Evolutionary conservation across 441 rosid species (phyloP).

Genomic region (Bruguiera hainesii): DNA sequence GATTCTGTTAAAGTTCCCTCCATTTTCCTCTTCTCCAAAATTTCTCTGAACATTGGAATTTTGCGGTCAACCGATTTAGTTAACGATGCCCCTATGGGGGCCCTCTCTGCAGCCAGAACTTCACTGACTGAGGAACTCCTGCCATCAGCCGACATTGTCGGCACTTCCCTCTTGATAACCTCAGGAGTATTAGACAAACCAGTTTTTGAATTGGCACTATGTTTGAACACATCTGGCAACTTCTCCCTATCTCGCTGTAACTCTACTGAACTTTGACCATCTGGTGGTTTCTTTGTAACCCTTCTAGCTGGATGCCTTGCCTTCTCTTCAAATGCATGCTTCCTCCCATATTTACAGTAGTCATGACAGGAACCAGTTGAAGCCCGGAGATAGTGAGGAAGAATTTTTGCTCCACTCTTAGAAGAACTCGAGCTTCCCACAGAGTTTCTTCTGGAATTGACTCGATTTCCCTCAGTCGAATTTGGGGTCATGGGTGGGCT

Average conservation of each 20-base stretch:
- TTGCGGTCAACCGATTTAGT: constrained; percentile 22
- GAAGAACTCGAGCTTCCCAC: constrained; percentile 34
- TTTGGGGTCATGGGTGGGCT: constrained; percentile 35
- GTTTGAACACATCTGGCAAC: constrained; percentile 22
- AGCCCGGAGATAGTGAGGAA: constrained; percentile 68
- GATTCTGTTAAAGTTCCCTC: constrained; percentile 18
- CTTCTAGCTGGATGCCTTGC: constrained; percentile 40
- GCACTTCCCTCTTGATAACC: constrained; percentile 26
- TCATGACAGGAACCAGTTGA: constrained; percentile 84
- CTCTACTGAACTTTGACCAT: constrained; percentile 20
- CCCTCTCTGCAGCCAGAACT: constrained; percentile 18
- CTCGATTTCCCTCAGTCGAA: constrained; percentile 27
- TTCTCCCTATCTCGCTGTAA: constrained; percentile 33
- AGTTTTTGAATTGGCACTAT: constrained; percentile 20
- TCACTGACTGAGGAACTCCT: constrained; percentile 17
- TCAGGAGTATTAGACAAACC: constrained; percentile 22
- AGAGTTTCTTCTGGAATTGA: constrained; percentile 43
- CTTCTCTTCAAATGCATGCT: constrained; percentile 43
- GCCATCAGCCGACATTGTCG: constrained; percentile 17
- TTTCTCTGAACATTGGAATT: constrained; percentile 18
- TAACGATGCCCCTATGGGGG: constrained; percentile 2
- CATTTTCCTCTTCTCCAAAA: constrained; percentile 17
- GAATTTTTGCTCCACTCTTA: constrained; percentile 30
- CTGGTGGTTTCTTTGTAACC: constrained; percentile 26
- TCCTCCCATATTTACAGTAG: constrained; percentile 67